phyloP scores from a whole-genome alignment of 495 filamentous ascomycete genomes.

The Daldinia concentrica region DNA sequence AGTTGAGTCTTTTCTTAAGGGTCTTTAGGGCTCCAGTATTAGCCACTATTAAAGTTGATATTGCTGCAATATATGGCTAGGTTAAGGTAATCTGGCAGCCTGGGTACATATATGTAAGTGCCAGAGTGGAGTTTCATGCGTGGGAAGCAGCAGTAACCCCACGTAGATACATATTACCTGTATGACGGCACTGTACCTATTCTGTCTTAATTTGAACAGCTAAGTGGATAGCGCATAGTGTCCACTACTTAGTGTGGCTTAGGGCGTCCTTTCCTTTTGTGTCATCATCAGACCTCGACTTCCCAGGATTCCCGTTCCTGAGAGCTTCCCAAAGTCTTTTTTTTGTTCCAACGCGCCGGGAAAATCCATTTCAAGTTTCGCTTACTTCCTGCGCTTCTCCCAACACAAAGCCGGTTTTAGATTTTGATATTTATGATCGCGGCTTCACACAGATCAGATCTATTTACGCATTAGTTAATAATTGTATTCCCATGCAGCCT shows the following conservation, averaged over 20 bases:
- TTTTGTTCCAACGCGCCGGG: conserved; percentile 30
- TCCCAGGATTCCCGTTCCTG: conserved; percentile 35
- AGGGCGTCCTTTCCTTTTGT: conserved; percentile 12
- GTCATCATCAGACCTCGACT: conserved; percentile 38
- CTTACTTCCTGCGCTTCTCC: conserved; percentile 23
- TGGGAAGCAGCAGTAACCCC: conserved; percentile 5
- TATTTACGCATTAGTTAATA: conserved; percentile 16
- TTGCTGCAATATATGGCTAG: background rate
- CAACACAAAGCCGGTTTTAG: conserved; percentile 15
- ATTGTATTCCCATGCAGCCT: conserved; percentile 38
- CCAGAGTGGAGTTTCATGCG: conserved; percentile 1
- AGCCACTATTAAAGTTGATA: conserved; percentile 7
- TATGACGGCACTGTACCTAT: conserved; percentile 19
- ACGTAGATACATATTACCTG: conserved; percentile 6
- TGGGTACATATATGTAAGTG: background rate
- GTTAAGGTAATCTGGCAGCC: no score
- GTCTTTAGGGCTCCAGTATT: conserved; percentile 6
- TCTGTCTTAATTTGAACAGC: background rate
- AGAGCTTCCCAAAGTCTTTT: conserved; percentile 22
- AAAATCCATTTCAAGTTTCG: conserved; percentile 24
- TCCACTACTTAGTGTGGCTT: conserved; percentile 22
- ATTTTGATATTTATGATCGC: conserved; percentile 5
- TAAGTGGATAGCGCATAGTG: conserved; percentile 14
- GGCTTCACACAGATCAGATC: conserved; percentile 1
- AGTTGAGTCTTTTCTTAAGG: background rate